These are phyloP conservation scores for Oryza meridionalis DNA, from an alignment of 176 grass and related monocot genomes.

Conservation along the genomic window DNA sequence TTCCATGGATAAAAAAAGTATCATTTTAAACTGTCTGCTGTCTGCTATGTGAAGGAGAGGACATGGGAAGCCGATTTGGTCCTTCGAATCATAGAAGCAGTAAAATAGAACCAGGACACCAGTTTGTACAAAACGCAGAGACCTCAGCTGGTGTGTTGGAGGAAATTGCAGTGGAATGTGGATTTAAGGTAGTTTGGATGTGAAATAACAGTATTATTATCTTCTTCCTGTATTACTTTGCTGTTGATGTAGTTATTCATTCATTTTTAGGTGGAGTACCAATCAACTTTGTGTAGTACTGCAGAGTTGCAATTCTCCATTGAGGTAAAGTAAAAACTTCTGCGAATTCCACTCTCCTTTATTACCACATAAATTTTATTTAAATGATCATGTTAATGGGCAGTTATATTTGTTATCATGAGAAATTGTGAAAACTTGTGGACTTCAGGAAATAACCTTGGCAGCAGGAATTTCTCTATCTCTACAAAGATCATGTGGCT, in stretches of 20 bases:
- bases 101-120: slow-evolving; percentile 44
- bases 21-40: slow-evolving; percentile 36
- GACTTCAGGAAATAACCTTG: slow-evolving; percentile 17
- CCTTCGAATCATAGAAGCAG: slow-evolving; percentile 41
- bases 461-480: neutral
- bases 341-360: slow-evolving; percentile 20
- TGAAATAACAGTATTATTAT: slow-evolving; percentile 25
- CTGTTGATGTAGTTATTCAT: slow-evolving; percentile 36
- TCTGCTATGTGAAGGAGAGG: slow-evolving; percentile 49
- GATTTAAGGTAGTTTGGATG: slow-evolving; percentile 71
- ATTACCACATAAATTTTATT: neutral
- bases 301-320: slow-evolving; percentile 71
- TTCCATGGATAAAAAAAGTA: neutral
- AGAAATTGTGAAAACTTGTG: slow-evolving; percentile 23
- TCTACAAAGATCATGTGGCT: neutral
- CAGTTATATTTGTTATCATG: neutral
- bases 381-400: neutral
- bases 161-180: slow-evolving; percentile 76
- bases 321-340: slow-evolving; percentile 59
- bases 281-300: slow-evolving; percentile 62
- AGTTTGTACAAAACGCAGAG: slow-evolving; percentile 43
- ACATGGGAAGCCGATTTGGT: slow-evolving; percentile 25
- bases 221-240: slow-evolving; percentile 39
- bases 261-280: slow-evolving; percentile 74
- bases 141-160: slow-evolving; percentile 55